Conservation (phyloP, 2,329 filamentous ascomycete genomes). For the Zalaria obscura region DNA sequence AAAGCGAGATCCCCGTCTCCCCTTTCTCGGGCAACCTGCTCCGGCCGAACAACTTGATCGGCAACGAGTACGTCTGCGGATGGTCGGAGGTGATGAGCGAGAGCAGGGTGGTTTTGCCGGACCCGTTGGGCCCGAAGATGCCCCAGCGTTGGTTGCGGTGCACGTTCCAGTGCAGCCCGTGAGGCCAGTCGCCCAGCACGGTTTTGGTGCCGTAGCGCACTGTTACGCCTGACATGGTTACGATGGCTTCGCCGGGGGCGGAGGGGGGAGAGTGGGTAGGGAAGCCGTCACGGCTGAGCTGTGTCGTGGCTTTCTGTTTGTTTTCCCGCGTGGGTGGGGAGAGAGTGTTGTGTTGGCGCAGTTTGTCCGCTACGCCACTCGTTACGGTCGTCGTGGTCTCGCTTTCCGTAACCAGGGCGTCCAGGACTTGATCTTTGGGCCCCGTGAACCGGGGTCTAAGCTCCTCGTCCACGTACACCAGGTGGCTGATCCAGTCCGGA, state of each 20-base stretch:
- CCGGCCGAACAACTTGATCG: slow-evolving; percentile 73
- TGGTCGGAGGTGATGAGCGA: slow-evolving; percentile 92
- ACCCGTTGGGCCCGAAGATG: slow-evolving; percentile 84
- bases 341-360: not conserved
- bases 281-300: slow-evolving; percentile 17
- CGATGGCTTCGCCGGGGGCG: slow-evolving; percentile 49
- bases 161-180: slow-evolving; percentile 70
- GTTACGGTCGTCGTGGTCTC: not conserved
- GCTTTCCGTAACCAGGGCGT: slow-evolving; percentile 19
- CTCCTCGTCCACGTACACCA: slow-evolving; percentile 56
- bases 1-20: slow-evolving; percentile 66
- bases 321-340: not conserved
- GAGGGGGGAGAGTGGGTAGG: slow-evolving; percentile 10
- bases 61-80: slow-evolving; percentile 81
- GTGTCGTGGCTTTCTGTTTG: not conserved
- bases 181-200: slow-evolving; percentile 64
- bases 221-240: slow-evolving; percentile 76
- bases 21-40: slow-evolving; percentile 64
- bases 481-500: slow-evolving; percentile 80
- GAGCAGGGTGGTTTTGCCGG: slow-evolving; percentile 88
- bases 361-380: not conserved
- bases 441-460: slow-evolving; percentile 54
- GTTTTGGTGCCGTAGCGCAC: slow-evolving; percentile 63
- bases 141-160: slow-evolving; percentile 77
- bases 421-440: slow-evolving; percentile 46